A percentile compares a stretch with the other conserved stretches of the same genome.
phyloP scores from a whole-genome alignment of 257 asterid species.

The Scutellaria baicalensis region DNA sequence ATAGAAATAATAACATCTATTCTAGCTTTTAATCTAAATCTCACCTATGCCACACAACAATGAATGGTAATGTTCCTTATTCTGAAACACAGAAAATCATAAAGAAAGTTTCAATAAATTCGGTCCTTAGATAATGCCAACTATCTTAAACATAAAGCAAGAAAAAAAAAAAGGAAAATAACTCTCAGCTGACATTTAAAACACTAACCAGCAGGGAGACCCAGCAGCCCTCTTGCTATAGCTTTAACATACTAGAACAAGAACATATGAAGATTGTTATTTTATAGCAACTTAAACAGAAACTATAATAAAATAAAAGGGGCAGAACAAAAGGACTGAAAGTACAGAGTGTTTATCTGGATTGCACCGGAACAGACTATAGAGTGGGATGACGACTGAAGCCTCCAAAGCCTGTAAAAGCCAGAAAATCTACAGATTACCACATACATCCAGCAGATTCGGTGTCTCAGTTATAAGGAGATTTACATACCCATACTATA shows the following conservation, averaged over 20 bases:
- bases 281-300: too few relatives aligned
- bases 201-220: slow-evolving; percentile 69
- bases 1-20: neutral
- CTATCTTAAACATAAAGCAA: neutral
- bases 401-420: slow-evolving; percentile 52
- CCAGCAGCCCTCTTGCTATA: slow-evolving; percentile 56
- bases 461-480: neutral
- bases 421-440: neutral
- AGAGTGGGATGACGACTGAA: slow-evolving; percentile 43
- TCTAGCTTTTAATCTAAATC: neutral
- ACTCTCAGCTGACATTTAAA: neutral
- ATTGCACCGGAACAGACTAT: slow-evolving; percentile 45
- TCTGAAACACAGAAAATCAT: neutral
- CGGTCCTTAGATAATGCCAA: neutral
- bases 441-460: neutral
- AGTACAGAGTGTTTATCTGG: slow-evolving; percentile 58
- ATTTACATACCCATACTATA: slow-evolving; percentile 43
- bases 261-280: neutral
- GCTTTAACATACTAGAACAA: slow-evolving; percentile 59
- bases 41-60: neutral
- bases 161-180: neutral
- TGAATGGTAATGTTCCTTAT: neutral
- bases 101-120: neutral
- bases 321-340: neutral
- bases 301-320: neutral